A percentile compares a stretch with the other conserved stretches of the same genome.
phyloP scores from a whole-genome alignment of 2,329 filamentous ascomycete genomes.

The Colletotrichum scovillei region DNA sequence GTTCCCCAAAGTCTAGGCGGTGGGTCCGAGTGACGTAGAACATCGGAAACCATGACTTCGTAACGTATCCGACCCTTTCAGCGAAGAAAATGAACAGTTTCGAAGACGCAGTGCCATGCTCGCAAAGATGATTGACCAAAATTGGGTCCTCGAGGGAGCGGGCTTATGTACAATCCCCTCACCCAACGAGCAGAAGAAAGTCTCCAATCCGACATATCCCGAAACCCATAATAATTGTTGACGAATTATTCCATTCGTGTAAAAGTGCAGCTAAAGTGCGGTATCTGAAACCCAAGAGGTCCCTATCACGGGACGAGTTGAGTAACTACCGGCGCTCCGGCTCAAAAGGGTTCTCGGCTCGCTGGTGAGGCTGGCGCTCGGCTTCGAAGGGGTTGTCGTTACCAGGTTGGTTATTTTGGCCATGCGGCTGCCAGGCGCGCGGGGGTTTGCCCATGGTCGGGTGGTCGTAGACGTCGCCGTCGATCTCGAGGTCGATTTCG shows the following conservation, averaged over 20 bases:
- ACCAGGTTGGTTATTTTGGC: not conserved
- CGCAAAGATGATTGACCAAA: constrained; percentile 19
- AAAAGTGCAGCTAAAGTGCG: not conserved
- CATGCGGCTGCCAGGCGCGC: constrained; percentile 29
- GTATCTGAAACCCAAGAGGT: not conserved
- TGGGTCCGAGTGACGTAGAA: not conserved
- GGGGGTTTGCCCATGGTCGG: constrained; percentile 33
- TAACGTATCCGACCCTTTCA: not conserved
- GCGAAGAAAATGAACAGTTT: constrained; percentile 1
- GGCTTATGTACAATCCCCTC: not conserved
- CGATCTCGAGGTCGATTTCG: constrained; percentile 22
- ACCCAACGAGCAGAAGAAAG: not conserved
- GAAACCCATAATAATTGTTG: not conserved
- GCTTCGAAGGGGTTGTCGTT: constrained; percentile 23
- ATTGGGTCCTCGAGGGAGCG: constrained; percentile 2
- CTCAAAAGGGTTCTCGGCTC: constrained; percentile 28
- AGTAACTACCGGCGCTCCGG: constrained; percentile 20
- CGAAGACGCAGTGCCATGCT: constrained; percentile 32
- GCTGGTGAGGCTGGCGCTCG: constrained; percentile 14
- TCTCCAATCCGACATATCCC: not conserved
- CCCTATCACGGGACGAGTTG: not conserved
- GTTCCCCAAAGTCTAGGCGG: not conserved
- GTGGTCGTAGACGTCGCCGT: constrained; percentile 30
- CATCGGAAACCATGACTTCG: constrained; percentile 1
- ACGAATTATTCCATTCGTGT: not conserved